These are phyloP conservation scores for Hevea brasiliensis DNA, from an alignment of 345 rosid genomes.

Conservation along the genomic window DNA sequence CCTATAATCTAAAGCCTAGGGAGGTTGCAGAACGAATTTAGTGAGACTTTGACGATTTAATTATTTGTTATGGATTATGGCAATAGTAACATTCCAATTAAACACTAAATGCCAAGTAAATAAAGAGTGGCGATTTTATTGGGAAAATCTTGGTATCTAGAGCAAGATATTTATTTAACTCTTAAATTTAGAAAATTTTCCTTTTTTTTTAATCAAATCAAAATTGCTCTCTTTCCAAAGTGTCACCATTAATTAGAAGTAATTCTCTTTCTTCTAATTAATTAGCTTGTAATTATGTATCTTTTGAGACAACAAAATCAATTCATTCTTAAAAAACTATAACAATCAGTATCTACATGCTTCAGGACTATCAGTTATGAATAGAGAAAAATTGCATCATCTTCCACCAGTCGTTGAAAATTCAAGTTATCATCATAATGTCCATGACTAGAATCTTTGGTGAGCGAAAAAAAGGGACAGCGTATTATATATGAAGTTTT, in stretches of 20 bases:
- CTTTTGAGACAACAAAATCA: background rate
- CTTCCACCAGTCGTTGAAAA: too few relatives aligned
- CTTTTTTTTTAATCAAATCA: background rate
- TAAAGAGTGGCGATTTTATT: background rate
- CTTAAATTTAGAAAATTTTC: background rate
- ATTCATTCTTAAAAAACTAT: background rate
- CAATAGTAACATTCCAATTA: background rate
- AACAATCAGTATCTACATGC: background rate
- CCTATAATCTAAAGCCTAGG: constrained; percentile 1
- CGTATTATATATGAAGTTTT: too few relatives aligned
- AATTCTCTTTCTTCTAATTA: background rate
- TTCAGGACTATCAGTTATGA: background rate
- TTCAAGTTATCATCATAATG: too few relatives aligned
- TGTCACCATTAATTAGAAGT: background rate
- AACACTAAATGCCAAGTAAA: background rate
- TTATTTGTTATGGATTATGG: background rate
- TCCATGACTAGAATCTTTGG: too few relatives aligned
- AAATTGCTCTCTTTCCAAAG: background rate
- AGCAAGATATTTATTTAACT: background rate
- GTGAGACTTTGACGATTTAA: background rate
- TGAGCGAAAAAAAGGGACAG: too few relatives aligned
- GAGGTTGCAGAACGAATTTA: background rate
- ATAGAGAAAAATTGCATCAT: background rate
- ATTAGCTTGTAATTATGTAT: background rate
- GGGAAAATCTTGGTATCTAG: background rate